phyloP scores from a whole-genome alignment of 345 rosid genomes.

The Combretum micranthum region DNA sequence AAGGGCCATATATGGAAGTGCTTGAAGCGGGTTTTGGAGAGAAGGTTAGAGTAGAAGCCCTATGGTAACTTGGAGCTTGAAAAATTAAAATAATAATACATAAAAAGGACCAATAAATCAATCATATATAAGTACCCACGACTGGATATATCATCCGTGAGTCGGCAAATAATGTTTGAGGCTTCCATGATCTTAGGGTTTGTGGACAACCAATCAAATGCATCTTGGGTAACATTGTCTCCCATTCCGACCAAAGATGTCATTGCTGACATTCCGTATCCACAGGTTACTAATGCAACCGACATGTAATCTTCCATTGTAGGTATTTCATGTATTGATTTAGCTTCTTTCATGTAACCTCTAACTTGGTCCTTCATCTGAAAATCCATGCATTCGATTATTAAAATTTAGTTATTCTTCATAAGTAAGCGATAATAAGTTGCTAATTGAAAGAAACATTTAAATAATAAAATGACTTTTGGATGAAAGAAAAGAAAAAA shows the following conservation, averaged over 20 bases:
- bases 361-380: conserved; percentile 16
- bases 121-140: conserved; percentile 6
- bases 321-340: conserved; percentile 15
- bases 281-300: conserved; percentile 9
- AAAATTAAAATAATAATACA: too few relatives aligned
- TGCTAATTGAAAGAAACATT: too few relatives aligned
- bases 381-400: too few relatives aligned
- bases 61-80: too few relatives aligned
- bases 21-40: too few relatives aligned
- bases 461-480: too few relatives aligned
- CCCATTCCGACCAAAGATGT: conserved; percentile 12
- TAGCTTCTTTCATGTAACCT: conserved; percentile 8
- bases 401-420: too few relatives aligned
- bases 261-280: background rate
- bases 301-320: conserved; percentile 22
- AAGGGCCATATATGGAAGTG: too few relatives aligned
- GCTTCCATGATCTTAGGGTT: conserved; percentile 6
- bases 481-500: too few relatives aligned
- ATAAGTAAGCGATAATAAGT: too few relatives aligned
- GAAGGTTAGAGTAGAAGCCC: too few relatives aligned
- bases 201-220: conserved; percentile 8
- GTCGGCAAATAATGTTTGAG: background rate
- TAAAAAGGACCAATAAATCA: too few relatives aligned
- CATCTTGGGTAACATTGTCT: conserved; percentile 7
- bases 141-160: conserved; percentile 11